Evolutionary conservation across 2,329 filamentous ascomycete species (phyloP).

Genomic region (Diaporthe citriasiana): DNA sequence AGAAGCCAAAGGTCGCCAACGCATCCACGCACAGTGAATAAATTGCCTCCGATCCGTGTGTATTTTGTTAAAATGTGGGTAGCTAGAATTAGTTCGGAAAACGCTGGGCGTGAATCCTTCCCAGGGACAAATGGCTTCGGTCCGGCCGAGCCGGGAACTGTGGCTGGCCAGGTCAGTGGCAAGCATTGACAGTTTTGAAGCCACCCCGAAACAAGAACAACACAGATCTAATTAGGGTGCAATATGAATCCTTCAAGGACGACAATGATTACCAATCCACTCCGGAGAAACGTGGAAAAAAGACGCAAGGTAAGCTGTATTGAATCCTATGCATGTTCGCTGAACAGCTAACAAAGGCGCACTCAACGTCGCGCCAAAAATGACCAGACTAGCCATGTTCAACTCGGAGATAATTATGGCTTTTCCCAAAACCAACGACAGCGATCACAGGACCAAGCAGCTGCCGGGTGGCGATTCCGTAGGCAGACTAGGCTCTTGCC

Average conservation of each 20-base stretch:
- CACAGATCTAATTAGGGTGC: background rate
- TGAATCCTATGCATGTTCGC: constrained; percentile 12
- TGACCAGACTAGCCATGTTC: background rate
- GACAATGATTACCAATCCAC: background rate
- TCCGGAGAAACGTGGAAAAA: background rate
- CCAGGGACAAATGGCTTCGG: background rate
- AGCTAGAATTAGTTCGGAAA: background rate
- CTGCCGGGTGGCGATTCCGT: background rate
- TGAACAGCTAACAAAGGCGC: background rate
- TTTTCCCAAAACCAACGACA: background rate
- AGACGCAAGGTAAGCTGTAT: background rate
- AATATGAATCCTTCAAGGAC: background rate
- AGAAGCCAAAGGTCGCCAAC: background rate
- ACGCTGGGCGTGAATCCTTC: constrained; percentile 13
- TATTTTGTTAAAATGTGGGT: background rate
- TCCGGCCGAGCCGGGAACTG: background rate
- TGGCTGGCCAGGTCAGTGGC: constrained; percentile 4
- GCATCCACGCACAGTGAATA: background rate
- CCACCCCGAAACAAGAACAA: background rate
- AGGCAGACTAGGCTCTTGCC: constrained; percentile 1
- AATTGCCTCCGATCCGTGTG: background rate
- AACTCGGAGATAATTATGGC: too few species aligned
- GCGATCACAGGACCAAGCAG: background rate
- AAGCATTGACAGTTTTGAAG: background rate
- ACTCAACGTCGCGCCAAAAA: background rate